Percentiles rank a stretch among this genome's conserved stretches.
Conservation (phyloP, 345 rosid genomes). For the Corchorus capsularis region DNA sequence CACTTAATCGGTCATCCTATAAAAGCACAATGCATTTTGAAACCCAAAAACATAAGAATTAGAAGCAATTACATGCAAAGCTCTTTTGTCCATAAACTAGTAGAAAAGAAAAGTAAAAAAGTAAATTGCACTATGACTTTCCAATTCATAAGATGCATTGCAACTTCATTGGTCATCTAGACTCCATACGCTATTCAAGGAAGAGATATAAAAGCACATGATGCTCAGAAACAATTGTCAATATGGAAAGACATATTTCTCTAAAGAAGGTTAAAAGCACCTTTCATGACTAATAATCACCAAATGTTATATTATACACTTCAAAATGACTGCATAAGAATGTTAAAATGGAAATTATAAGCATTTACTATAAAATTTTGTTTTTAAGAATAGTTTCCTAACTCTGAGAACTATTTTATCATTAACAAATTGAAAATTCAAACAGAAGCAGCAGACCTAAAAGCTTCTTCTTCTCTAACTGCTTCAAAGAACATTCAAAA, state of each 20-base stretch:
- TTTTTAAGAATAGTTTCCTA: neutral
- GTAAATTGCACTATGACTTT: neutral
- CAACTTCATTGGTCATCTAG: neutral
- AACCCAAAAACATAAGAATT: neutral
- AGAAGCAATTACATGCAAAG: neutral
- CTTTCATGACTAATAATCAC: neutral
- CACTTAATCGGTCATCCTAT: constrained; percentile 70
- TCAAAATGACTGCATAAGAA: neutral
- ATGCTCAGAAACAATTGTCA: neutral
- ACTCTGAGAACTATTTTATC: neutral
- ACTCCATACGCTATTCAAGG: neutral
- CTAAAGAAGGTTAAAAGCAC: neutral
- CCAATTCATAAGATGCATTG: neutral
- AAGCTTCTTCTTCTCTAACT: neutral
- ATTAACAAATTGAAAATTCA: neutral
- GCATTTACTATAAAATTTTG: neutral
- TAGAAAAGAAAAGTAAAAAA: too few relatives aligned
- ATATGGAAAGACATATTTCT: neutral
- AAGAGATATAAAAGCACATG: neutral
- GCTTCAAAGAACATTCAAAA: neutral
- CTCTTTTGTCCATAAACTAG: constrained; percentile 11
- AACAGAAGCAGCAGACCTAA: neutral
- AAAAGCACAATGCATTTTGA: constrained; percentile 1
- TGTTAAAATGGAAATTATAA: neutral
- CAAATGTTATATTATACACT: neutral